Base-by-base conservation (phyloP, 345 rosid genomes). In the Eucalyptus pumila region DNA sequence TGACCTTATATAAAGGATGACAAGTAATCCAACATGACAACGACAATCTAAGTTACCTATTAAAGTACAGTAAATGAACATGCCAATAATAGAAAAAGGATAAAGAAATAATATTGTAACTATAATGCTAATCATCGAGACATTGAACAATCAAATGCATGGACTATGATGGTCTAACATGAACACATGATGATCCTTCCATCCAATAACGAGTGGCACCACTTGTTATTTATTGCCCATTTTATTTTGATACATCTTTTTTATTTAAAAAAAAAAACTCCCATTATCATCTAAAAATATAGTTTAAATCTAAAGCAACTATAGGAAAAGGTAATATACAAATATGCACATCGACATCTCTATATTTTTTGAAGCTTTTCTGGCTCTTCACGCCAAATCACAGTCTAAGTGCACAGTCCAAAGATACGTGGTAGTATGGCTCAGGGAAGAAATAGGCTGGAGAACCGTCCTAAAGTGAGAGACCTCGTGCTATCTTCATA, bases 221-320 rank as follows among this genome's bases (percentile, higher is more conserved):
- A 69, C 24, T 34, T 2, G 11, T 69, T 34, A 40, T 69, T 0
- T 32, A 32, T 0, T 9, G 0, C 11, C 8, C 47, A 76, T 76
- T 76, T 76, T 76, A 37, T 37, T 26, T 37, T 42, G 14, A 37
- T 11, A 76, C 8, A 76, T 40, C 6, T 37, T 19, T 11, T 37
- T 76, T 37, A 11, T 76, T 76, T 19, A 52, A 52, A 52, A 52
- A 2, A 52, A 2, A 48, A 16, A 51, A 15, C 2, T 40, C 83
- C 15, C 83, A 23, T 19, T 40, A 76, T 76, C 83, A 40, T 76
- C 83, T 37, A 6, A 19, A 72, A 76, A 37, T 37, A 19, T 19
- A 10, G 6, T 76, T 76, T 19, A 76, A 76, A 76, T 76, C 14
- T 21, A 37, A 37, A 37, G 45, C 27, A 6, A 76, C 47, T 76